These are phyloP conservation scores for Xylariaceae sp. DNA, from an alignment of 2,329 filamentous ascomycete genomes.

Conservation along the genomic window DNA sequence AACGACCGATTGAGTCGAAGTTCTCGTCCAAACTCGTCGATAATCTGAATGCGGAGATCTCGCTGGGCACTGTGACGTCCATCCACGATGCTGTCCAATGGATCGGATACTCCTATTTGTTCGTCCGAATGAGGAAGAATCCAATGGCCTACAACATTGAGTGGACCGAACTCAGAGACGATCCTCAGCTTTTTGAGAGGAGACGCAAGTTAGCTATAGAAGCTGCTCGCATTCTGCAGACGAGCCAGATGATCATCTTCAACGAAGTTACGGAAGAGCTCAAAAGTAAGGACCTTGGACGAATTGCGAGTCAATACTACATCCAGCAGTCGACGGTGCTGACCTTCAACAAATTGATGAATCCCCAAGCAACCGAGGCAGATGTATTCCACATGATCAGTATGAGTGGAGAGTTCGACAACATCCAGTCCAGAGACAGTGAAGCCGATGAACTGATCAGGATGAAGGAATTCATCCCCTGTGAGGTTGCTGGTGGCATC, in stretches of 20 bases:
- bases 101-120: conserved; percentile 97
- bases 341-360: conserved; percentile 96
- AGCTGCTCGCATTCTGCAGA: conserved; percentile 78
- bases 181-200: conserved; percentile 80
- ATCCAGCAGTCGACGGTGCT: conserved; percentile 90
- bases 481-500: conserved; percentile 69
- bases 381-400: conserved; percentile 95
- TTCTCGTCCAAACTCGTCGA: conserved; percentile 93
- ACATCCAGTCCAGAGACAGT: conserved; percentile 85
- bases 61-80: conserved; percentile 89
- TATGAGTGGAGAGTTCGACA: conserved; percentile 96
- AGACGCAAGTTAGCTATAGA: conserved; percentile 82
- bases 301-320: conserved; percentile 96
- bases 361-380: conserved; percentile 75
- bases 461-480: conserved; percentile 67
- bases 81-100: conserved; percentile 91
- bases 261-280: conserved; percentile 92
- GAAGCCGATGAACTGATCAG: conserved; percentile 82
- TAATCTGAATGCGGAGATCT: conserved; percentile 93
- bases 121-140: conserved; percentile 91
- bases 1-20: conserved; percentile 94
- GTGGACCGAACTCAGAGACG: conserved; percentile 83
- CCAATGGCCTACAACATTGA: conserved; percentile 92
- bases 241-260: conserved; percentile 98
- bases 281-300: conserved; percentile 87